Percentiles rank a stretch among this genome's conserved stretches.
Evolutionary conservation across 345 rosid genomes (phyloP).

Genomic region (Citrus unshiu): DNA sequence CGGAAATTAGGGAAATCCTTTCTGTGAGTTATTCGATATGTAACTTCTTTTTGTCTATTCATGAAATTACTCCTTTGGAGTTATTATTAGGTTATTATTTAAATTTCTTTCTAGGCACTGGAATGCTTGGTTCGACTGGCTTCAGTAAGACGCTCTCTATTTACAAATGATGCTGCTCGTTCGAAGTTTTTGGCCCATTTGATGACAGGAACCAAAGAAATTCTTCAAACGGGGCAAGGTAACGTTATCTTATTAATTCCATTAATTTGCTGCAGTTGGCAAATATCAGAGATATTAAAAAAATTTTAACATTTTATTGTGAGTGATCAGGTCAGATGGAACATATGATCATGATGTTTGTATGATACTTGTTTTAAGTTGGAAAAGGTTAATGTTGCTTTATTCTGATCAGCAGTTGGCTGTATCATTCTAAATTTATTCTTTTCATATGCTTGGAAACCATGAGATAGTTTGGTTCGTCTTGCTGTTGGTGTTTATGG

Average conservation of each 20-base stretch:
- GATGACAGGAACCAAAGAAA: slow-evolving; percentile 96
- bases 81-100: slow-evolving; percentile 7
- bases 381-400: neutral
- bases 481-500: neutral
- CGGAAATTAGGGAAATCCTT: neutral
- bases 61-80: neutral
- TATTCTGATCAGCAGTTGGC: neutral
- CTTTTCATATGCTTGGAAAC: neutral
- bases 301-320: neutral
- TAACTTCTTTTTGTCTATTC: neutral
- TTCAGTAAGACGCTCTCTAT: slow-evolving; percentile 90
- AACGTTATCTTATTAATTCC: neutral
- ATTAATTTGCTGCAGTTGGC: neutral
- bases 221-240: slow-evolving; percentile 94
- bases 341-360: neutral
- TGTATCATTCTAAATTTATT: neutral
- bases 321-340: neutral
- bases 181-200: slow-evolving; percentile 87
- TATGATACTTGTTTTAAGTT: neutral
- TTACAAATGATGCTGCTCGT: slow-evolving; percentile 82
- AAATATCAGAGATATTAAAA: neutral
- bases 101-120: slow-evolving; percentile 59
- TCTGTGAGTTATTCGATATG: neutral
- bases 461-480: neutral
- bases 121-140: slow-evolving; percentile 99